Conservation (phyloP, 495 filamentous ascomycete genomes). For the Podospora didyma region DNA sequence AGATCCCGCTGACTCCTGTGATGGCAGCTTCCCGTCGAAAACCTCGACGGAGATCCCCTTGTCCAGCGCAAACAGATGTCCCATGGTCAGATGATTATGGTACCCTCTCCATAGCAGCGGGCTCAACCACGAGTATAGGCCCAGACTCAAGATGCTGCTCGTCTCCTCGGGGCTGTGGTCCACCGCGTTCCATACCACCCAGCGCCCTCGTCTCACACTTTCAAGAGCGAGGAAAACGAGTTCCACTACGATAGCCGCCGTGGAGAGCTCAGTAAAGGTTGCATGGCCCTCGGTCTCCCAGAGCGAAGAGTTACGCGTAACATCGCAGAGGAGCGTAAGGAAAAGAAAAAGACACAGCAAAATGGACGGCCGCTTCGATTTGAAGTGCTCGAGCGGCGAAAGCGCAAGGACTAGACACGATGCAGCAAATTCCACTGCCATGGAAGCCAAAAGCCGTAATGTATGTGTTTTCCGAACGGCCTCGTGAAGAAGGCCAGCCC, state of each 20-base stretch:
- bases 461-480: too few relatives aligned
- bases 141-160: conserved; percentile 47
- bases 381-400: conserved; percentile 53
- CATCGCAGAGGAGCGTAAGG: conserved; percentile 52
- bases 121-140: conserved; percentile 59
- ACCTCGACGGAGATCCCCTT: conserved; percentile 37
- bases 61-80: conserved; percentile 48
- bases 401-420: conserved; percentile 38
- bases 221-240: conserved; percentile 46
- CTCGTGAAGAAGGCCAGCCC: conserved; percentile 15
- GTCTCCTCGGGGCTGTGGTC: conserved; percentile 53
- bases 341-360: conserved; percentile 55
- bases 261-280: conserved; percentile 31
- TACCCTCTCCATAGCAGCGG: conserved; percentile 48
- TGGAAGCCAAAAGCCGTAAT: not conserved
- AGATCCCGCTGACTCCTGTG: too few relatives aligned
- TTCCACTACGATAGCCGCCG: conserved; percentile 43
- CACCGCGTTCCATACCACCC: conserved; percentile 26
- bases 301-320: conserved; percentile 46
- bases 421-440: conserved; percentile 1
- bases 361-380: conserved; percentile 49
- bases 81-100: conserved; percentile 33
- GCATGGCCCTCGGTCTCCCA: conserved; percentile 1
- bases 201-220: conserved; percentile 30
- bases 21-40: too few relatives aligned